Base-by-base conservation (phyloP, 2,329 filamentous ascomycete species). In the Cercospora sp. region DNA sequence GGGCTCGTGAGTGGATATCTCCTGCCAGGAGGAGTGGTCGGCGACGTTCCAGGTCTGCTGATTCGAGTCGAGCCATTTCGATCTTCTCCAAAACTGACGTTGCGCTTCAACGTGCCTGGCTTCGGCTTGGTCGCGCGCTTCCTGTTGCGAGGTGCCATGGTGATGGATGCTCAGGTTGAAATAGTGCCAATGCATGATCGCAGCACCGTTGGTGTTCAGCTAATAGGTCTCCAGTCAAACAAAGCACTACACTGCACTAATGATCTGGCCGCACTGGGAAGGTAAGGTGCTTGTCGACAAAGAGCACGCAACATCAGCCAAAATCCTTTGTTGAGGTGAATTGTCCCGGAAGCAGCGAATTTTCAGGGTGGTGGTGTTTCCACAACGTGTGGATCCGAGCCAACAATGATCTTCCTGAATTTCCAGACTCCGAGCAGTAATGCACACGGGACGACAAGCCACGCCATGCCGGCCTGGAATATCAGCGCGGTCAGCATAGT, bases 401-500 rank as follows among this genome's bases (percentile, higher is more conserved):
- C 59, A 33, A 65, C 33, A n/a, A 60, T 48, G 42, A 68, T 64
- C 30, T 60, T 68, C 85, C 83, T 58, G 57, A 72, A 69, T 36
- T 63, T 71, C 64, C 68, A 71, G 13, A 65, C 26, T 7, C 72
- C 70, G 6, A 73, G 63, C 16, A 72, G 58, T 60, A 72, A 57
- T 4, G 67, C 63, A 28, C 70, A 71, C 18, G 92, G 91, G 53
- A 91, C 83, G 9, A 87, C 86, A 7, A 83, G 85, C 64, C 90
- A 77, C 0, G 88, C 87, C 9, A 97, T 67, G 2, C 92, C 89
- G 1, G 91, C 91, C 72, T 93, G 87, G 76, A 97, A 96, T 23
- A 96, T 84, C 69, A 97, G 82, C 0, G 91, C 88, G 23, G 85
- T 83, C 73, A 85, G 87, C 91, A 97, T 94, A 75, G 93, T 90